Evolutionary conservation across 75 land plant genomes (phyloP).

Genomic region (Cryptomeria japonica): DNA sequence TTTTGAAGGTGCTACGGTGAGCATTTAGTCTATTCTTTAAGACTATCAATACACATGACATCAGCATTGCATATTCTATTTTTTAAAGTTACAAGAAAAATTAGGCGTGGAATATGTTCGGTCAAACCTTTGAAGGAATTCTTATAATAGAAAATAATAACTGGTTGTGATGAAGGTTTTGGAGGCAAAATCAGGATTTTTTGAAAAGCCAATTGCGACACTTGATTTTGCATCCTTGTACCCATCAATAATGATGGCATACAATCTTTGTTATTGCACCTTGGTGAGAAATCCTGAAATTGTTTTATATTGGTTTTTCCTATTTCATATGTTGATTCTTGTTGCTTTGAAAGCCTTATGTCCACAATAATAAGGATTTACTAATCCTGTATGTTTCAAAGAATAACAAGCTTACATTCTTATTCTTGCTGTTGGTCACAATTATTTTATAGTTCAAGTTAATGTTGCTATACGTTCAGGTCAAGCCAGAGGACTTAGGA

Average conservation of each 20-base stretch:
- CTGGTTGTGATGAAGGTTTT: conserved; percentile 61
- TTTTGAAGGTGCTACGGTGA: conserved; percentile 98
- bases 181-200: conserved; percentile 89
- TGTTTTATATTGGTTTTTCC: neutral
- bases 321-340: neutral
- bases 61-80: neutral
- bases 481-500: conserved; percentile 73
- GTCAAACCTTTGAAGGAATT: neutral
- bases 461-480: conserved; percentile 33
- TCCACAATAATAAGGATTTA: neutral
- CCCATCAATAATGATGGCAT: conserved; percentile 99
- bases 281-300: conserved; percentile 44
- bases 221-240: conserved; percentile 97
- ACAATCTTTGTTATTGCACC: conserved; percentile 97
- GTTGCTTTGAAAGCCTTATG: neutral
- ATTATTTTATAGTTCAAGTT: neutral
- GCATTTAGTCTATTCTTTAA: conserved; percentile 20
- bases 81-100: neutral
- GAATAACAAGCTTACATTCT: neutral
- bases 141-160: neutral
- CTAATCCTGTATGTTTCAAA: neutral
- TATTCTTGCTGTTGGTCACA: neutral
- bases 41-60: neutral
- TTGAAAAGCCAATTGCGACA: conserved; percentile 97
- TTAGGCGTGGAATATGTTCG: neutral